Evolutionary conservation across 129 eudicot genomes (phyloP).

Genomic region (Sambucus nigra): DNA sequence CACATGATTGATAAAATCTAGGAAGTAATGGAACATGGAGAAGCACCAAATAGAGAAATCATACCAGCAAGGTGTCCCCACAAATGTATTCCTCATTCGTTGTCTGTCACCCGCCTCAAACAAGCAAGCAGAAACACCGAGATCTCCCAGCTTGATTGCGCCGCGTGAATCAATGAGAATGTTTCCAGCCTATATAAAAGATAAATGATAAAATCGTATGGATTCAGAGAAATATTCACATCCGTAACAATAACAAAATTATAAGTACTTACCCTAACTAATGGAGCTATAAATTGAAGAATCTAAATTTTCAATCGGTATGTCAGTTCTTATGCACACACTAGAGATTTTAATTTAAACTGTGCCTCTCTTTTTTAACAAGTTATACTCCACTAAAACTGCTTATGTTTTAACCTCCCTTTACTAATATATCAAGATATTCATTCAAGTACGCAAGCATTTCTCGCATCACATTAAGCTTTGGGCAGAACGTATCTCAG

Average conservation of each 20-base stretch:
- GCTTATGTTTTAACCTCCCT: too few species aligned
- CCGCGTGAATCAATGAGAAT: slow-evolving; percentile 68
- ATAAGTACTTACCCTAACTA: background rate
- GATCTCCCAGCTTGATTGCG: slow-evolving; percentile 81
- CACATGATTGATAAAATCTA: background rate
- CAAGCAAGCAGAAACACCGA: slow-evolving; percentile 95
- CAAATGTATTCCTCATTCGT: slow-evolving; percentile 78
- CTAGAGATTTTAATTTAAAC: too few species aligned
- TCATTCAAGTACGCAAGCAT: too few species aligned
- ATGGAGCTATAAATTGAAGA: background rate
- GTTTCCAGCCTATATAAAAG: slow-evolving; percentile 79
- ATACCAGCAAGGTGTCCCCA: slow-evolving; percentile 98
- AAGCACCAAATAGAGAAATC: slow-evolving; percentile 1
- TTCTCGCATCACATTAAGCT: too few species aligned
- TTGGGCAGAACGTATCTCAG: too few species aligned
- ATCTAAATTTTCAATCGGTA: too few species aligned
- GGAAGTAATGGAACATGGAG: background rate
- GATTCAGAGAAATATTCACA: slow-evolving; percentile 4
- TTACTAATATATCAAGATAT: too few species aligned
- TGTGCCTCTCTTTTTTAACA: too few species aligned
- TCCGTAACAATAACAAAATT: background rate
- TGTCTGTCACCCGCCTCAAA: slow-evolving; percentile 90
- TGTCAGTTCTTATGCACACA: too few species aligned
- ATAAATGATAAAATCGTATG: background rate
- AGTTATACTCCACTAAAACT: too few species aligned